Evolutionary conservation across 768 basidiomycete species (phyloP), one percentile per base, ranked within the genome.

Genomic region (Lentinula aciculospora): DNA sequence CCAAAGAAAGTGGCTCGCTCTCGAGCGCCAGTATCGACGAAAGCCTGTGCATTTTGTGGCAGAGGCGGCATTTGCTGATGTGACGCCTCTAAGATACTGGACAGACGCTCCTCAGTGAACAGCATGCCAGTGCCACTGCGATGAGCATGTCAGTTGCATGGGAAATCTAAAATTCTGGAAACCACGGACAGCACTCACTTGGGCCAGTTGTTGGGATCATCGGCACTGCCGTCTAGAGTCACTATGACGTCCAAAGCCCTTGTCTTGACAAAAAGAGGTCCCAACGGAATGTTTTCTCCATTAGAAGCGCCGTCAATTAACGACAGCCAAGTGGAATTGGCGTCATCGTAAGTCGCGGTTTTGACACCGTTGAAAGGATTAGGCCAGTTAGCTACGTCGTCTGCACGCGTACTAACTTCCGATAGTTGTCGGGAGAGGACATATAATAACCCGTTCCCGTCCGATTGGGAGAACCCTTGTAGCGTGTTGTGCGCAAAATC

Each of bases 281-380:
- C 83, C 27, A 88, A 73, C 0, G 92, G 92, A 8, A 90, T 67
- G 65, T 89, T 87, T 64, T 89, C 86, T 9, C 69, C 68, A 63
- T 90, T 89, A n/a, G 85, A 83, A 23, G 83, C 75, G 0, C 89
- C 89, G 65, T 89, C 89, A 13, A 91, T 79, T 23, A 92, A 77
- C 46, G 84, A 77, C 9, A 92, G 70, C 74, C 80, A 80, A 13
- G 70, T 68, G 23, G 77, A 72, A 51, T 73, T 69, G 0, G 82
- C 68, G 63, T 88, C 85, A 42, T 80, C 71, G 63, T 83, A 91
- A 0, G 76, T 81, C 3, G 63, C 31, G 27, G 63, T 63, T 46
- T 77, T 78, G 60, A 88, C 32, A 4, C 80, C 82, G 21, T 71
- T 75, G 65, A 77, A 90, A 68, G 65, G 87, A 69, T 71, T 78